Percentiles rank a stretch among this genome's conserved stretches.
Conservation (phyloP, 225 moss, liverwort and hornwort genomes). For the Rhytidiadelphus loreus region DNA sequence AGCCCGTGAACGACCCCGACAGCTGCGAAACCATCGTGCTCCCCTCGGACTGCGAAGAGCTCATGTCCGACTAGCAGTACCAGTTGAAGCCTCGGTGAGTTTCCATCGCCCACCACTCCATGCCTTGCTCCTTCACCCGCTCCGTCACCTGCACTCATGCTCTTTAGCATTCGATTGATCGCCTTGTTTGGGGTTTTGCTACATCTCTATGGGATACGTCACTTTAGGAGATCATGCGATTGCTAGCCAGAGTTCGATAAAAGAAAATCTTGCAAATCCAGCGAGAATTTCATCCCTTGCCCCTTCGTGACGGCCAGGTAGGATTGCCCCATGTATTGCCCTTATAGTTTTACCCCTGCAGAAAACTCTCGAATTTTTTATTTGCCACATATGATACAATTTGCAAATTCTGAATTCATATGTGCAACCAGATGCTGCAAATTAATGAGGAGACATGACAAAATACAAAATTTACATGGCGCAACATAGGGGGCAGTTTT, state of each 20-base stretch:
- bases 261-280: background rate
- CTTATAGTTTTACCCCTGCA: too few relatives aligned
- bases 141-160: constrained; percentile 37
- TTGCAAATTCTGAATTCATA: too few relatives aligned
- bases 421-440: too few relatives aligned
- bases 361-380: too few relatives aligned
- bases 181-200: background rate
- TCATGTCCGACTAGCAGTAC: constrained; percentile 14
- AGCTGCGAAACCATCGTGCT: constrained; percentile 65
- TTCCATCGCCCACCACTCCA: constrained; percentile 76
- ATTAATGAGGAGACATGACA: too few relatives aligned
- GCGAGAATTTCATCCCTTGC: background rate
- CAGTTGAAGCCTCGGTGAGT: constrained; percentile 60
- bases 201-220: background rate
- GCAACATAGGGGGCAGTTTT: too few relatives aligned
- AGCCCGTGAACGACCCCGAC: constrained; percentile 53
- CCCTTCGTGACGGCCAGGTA: too few relatives aligned
- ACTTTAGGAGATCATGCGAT: background rate
- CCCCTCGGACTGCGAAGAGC: constrained; percentile 37
- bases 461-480: too few relatives aligned
- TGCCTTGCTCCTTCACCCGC: constrained; percentile 82
- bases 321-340: too few relatives aligned
- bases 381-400: too few relatives aligned
- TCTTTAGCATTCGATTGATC: background rate
- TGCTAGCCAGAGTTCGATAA: background rate